phyloP scores from a whole-genome alignment of 805 yeast species.

The Metahyphopichia silvanorum region DNA sequence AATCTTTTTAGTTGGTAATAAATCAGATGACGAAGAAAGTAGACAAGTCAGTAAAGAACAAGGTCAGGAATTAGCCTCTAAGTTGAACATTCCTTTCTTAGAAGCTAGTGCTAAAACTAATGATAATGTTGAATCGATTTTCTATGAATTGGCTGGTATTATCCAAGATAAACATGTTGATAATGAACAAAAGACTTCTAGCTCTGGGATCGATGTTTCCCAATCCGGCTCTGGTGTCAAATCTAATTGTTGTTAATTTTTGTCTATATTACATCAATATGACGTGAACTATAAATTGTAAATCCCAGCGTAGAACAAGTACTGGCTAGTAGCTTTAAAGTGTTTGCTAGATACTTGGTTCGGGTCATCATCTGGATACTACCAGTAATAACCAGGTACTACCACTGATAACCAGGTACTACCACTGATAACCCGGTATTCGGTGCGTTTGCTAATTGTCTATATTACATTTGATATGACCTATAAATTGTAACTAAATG shows the following conservation, averaged over 20 bases:
- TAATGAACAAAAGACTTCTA: conserved; percentile 23
- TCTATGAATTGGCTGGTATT: conserved; percentile 81
- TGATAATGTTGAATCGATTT: conserved; percentile 86
- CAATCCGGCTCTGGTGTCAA: conserved; percentile 23
- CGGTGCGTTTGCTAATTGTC: too few relatives aligned
- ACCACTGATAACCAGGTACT: too few relatives aligned
- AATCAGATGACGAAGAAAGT: conserved; percentile 84
- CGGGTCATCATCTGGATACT: too few relatives aligned
- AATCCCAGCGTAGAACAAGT: too few relatives aligned
- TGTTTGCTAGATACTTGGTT: too few relatives aligned
- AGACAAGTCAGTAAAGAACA: conserved; percentile 88
- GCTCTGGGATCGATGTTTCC: conserved; percentile 38
- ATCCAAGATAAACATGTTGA: conserved; percentile 75
- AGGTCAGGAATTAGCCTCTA: conserved; percentile 85
- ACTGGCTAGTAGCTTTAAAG: too few relatives aligned
- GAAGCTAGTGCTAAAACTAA: conserved; percentile 97
- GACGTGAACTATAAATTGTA: too few relatives aligned
- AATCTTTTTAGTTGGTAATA: conserved; percentile 91
- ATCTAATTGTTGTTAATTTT: conserved; percentile 36
- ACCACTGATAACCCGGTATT: too few relatives aligned
- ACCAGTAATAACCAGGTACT: too few relatives aligned
- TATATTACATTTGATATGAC: too few relatives aligned
- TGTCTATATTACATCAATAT: not conserved
- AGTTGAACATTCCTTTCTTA: conserved; percentile 83
- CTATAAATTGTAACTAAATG: too few relatives aligned